Evolutionary conservation across 768 basidiomycete species (phyloP), one percentile per base, ranked within the genome.

Genomic region (Holtermannia corniformis): DNA sequence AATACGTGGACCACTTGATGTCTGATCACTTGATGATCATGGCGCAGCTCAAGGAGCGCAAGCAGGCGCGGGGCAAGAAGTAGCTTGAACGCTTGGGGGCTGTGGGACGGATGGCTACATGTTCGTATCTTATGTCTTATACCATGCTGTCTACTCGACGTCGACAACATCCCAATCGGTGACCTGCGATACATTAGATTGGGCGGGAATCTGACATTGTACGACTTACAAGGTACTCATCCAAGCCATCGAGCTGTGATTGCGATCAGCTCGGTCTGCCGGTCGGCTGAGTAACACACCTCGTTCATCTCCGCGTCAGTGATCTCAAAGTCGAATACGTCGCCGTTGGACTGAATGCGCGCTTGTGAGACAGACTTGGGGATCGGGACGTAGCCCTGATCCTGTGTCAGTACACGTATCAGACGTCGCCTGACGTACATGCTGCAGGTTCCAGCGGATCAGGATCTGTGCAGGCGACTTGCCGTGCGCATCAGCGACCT

Each of bases 391-490:
- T 71, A 76, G 21, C 70, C 68, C 72, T 72, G 49, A 14, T 14
- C 11, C 43, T 12, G 25, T 43, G 21, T 42, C 37, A 27, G 47
- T 37, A 27, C 3, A 37, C 13, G n/a, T 49, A n/a, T n/a, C 4
- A 20, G 23, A 28, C 5, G 3, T 26, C 2, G 44, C 10, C 42
- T 7, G 22, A 62, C 62, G 46, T 49, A 74, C 86, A 76, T 85
- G 83, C 68, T 90, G 85, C n/a, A 90, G 71, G 11, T 81, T 82
- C 87, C 90, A 95, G 21, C 92, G 80, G 24, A 87, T 73, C 37
- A 86, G 73, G 45, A 87, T 73, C 63, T 95, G 91, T 16, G 88
- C 75, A 14, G 63, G 64, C 16, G 65, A 55, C 61, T 81, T 85
- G 37, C 68, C 62, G 64, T 85, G 81, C 66, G 80, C 82, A 41